Base-by-base conservation (phyloP, 371 early-diverging fungal species). In the Syncephalastrum monosporum region DNA sequence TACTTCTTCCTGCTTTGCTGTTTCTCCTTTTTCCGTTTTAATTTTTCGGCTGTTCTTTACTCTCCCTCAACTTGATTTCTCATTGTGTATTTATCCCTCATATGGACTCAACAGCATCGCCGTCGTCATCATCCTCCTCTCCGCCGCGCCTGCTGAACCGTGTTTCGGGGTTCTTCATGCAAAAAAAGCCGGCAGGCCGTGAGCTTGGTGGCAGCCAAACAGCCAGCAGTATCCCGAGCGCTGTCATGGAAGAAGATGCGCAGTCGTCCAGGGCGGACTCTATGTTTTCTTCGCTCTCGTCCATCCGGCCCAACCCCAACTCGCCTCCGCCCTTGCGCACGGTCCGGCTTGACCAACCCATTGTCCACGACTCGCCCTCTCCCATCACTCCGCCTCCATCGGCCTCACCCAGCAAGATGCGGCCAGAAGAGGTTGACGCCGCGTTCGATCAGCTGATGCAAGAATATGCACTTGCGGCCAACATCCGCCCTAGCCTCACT, bases 381-480 rank as follows among this genome's bases (percentile, higher is more conserved):
- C 38, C 45, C 47, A 55, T 19, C 38, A 24, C 59, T 5, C 21
- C 47, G 16, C 41, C 46, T n/a, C 16, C 61, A 3, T 29, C 46
- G 38, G 21, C 60, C 15, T 46, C 59, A 8, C 45, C 63, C 1
- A 64, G 55, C 49, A 63, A 65, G 25, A 56, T 47, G 41, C 21
- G 56, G 12, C 47, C 21, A 16, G 63, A 71, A 44, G 73, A 71
- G 42, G 60, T 79, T 10, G 71, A 79, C 46, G 68, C 63, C 27
- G 74, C 75, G 5, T 79, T 79, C 55, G 67, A 72, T 17, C 52
- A 69, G 16, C 46, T 79, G n/a, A 27, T 74, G 69, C 54, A 61
- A 65, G 75, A 75, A 51, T 75, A 74, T 61, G 75, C 72, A 13
- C 61, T 75, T 25, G 72, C 75, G 7, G 64, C 73, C 13, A 71